Percentiles rank a stretch among this genome's conserved stretches.
Evolutionary conservation across 148 eudicot species (phyloP).

Genomic region (Amaranthus cruentus): DNA sequence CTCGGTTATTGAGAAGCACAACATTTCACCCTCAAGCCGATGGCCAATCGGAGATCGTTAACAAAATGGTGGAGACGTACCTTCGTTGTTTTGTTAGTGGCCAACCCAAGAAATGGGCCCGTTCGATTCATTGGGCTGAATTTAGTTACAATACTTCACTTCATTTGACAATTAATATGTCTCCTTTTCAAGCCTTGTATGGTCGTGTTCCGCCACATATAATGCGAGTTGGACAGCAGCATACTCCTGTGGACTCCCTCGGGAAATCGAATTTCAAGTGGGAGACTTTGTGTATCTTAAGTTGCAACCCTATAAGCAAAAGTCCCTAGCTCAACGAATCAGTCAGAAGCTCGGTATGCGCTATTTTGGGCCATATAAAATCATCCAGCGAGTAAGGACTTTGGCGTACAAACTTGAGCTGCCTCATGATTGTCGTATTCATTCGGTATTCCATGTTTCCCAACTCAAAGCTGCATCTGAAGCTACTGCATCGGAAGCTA

Average conservation of each 20-base stretch:
- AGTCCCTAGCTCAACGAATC: background rate
- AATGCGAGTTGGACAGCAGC: background rate
- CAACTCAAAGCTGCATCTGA: too few species aligned
- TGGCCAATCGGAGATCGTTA: too few species aligned
- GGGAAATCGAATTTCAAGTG: background rate
- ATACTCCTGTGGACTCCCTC: background rate
- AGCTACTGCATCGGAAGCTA: too few species aligned
- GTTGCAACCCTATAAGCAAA: background rate
- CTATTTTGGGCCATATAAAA: background rate
- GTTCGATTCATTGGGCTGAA: background rate
- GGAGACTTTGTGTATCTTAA: background rate
- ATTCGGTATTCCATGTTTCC: too few species aligned
- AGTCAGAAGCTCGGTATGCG: background rate
- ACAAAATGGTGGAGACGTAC: background rate
- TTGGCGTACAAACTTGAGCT: background rate
- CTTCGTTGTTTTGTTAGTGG: background rate
- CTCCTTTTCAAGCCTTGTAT: background rate
- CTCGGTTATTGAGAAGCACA: background rate
- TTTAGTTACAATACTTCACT: background rate
- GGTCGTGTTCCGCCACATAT: background rate
- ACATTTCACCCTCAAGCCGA: background rate
- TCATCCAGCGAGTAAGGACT: background rate
- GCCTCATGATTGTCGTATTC: background rate
- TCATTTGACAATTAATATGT: background rate
- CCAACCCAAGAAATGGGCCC: background rate